phyloP scores from a whole-genome alignment of 768 basidiomycete genomes.

The Amyloporia xantha region DNA sequence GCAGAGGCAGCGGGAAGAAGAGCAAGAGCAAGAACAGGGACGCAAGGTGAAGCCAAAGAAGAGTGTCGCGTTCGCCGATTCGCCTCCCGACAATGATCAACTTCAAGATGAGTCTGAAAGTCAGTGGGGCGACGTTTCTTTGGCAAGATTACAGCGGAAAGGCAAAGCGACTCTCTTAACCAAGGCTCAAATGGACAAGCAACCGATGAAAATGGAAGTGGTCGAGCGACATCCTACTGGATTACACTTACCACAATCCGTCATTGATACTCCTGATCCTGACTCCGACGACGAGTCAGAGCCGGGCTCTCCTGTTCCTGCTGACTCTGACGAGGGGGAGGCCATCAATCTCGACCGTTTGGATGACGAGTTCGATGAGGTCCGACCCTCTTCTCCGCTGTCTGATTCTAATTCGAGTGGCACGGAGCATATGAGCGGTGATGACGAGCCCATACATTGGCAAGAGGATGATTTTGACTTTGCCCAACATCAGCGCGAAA shows the following conservation, averaged over 20 bases:
- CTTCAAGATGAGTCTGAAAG: conserved; percentile 6
- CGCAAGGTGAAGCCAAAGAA: conserved; percentile 43
- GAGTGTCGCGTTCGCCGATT: conserved; percentile 57
- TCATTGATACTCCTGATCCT: conserved; percentile 12
- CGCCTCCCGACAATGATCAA: conserved; percentile 22
- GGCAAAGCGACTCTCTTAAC: conserved; percentile 30
- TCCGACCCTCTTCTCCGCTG: conserved; percentile 8
- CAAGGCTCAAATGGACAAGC: conserved; percentile 27
- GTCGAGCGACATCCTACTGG: conserved; percentile 52
- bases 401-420: conserved; percentile 3
- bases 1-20: conserved; percentile 25
- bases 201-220: conserved; percentile 61
- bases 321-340: conserved; percentile 29
- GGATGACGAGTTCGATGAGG: conserved; percentile 23
- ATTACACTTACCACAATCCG: conserved; percentile 17
- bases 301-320: conserved; percentile 24
- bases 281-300: conserved; percentile 73
- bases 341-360: conserved; percentile 16
- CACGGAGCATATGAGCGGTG: conserved; percentile 3
- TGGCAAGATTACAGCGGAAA: conserved; percentile 37
- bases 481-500: conserved; percentile 66
- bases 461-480: conserved; percentile 54
- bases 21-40: conserved; percentile 21
- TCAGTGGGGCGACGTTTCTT: conserved; percentile 52
- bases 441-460: conserved; percentile 37